Evolutionary conservation across 768 basidiomycete species (phyloP), one percentile per base, ranked within the genome.

Genomic region (Collybia sp.): DNA sequence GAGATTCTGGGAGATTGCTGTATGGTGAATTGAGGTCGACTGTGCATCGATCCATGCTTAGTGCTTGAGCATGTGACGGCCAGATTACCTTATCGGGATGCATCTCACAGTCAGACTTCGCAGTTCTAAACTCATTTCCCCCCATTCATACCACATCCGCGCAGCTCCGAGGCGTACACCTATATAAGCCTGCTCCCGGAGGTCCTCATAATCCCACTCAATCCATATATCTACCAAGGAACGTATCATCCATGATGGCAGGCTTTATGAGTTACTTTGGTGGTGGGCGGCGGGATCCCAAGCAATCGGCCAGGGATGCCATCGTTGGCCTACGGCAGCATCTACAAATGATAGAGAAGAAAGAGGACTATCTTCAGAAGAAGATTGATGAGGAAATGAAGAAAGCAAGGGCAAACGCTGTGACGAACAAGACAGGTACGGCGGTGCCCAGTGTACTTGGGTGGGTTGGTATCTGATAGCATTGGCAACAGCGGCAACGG

Each of bases 341-440:
- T 64, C 78, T 97, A 51, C 82, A 91, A 68, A 88, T 95, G 84
- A 83, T 98, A 55, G 93, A 97, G 80, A 99, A 97, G 91, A 97
- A 95, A 76, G 96, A 97, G 72, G 95, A 98, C 65, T 77, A 90
- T 66, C 71, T 97, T 51, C 85, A 88, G 76, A 93, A 89, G 81
- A 93, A 94, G 82, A 89, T 96, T 53, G 93, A 95, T 44, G 93
- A 96, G 53, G 95, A 98, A 59, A 54, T 82, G 57, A 84, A 83
- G 77, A 95, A 91, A 71, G 96, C 96, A 12, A 85, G 79, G 64
- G 81, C 85, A 30, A 96, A 97, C 64, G 94, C 92, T 38, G 90
- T 95, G 41, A 81, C 86, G 43, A 98, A 97, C 66, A 95, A 95
- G 73, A 66, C 82, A 58, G 83, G 95, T 97, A 63, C 63, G 93